Percentiles rank a stretch among this genome's conserved stretches.
phyloP scores from a whole-genome alignment of 441 rosid species.

The Brassica hybrid region DNA sequence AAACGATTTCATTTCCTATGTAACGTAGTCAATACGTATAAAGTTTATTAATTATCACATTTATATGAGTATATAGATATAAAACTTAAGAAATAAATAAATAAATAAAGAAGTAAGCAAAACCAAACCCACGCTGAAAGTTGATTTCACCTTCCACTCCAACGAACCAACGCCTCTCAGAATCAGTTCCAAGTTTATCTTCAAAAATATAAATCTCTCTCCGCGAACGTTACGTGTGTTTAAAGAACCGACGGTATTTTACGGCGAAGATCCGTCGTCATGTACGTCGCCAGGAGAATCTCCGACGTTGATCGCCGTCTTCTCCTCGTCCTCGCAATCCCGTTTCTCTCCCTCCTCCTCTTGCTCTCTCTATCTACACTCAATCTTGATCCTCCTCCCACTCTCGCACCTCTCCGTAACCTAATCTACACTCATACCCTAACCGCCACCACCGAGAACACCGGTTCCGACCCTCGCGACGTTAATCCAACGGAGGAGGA shows the following conservation, averaged over 20 bases:
- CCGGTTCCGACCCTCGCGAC: neutral
- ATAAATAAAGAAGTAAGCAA: neutral
- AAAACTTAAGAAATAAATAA: neutral
- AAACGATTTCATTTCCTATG: neutral
- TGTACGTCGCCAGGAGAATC: conserved; percentile 44
- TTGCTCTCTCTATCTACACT: conserved; percentile 46
- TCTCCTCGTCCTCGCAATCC: conserved; percentile 49
- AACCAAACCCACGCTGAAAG: conserved; percentile 40
- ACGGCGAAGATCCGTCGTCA: conserved; percentile 22
- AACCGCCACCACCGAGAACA: conserved; percentile 20
- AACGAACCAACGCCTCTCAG: conserved; percentile 34
- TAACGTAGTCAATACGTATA: conserved; percentile 15
- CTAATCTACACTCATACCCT: conserved; percentile 38
- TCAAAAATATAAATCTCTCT: conserved; percentile 6
- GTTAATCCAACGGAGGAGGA: neutral
- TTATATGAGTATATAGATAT: too few relatives aligned
- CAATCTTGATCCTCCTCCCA: conserved; percentile 39
- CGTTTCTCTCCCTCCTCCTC: conserved; percentile 48
- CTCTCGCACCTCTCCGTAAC: conserved; percentile 45
- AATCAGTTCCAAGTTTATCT: neutral
- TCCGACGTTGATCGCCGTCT: conserved; percentile 62
- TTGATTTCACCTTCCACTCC: conserved; percentile 39
- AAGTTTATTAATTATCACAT: neutral
- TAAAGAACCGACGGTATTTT: conserved; percentile 11
- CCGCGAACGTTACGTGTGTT: neutral